Evolutionary conservation across 2,329 filamentous ascomycete genomes (phyloP).

Genomic region (Knufia fluminis): DNA sequence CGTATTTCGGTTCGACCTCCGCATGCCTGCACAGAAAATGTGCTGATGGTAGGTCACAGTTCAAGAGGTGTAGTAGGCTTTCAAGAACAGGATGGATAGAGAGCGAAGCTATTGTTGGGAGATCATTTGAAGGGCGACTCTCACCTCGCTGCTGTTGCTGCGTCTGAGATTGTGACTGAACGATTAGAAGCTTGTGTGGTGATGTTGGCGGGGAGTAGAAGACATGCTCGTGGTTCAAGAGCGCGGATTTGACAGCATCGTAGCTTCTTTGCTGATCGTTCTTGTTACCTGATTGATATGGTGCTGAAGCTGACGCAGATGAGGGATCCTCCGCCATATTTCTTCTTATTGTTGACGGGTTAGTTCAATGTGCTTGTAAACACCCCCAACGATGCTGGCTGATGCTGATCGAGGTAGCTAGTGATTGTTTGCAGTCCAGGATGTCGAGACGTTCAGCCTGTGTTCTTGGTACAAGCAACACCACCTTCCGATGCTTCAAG

Average conservation of each 20-base stretch:
- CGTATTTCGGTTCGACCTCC: constrained; percentile 39
- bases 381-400: not conserved
- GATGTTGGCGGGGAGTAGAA: constrained; percentile 9
- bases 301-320: not conserved
- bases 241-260: not conserved
- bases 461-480: not conserved
- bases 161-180: not conserved
- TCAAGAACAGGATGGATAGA: constrained; percentile 41
- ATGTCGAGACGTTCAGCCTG: not conserved
- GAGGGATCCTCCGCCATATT: not conserved
- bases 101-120: constrained; percentile 19
- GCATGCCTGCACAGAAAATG: constrained; percentile 47
- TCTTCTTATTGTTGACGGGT: too few species aligned
- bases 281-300: not conserved
- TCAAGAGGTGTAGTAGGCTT: constrained; percentile 43
- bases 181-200: constrained; percentile 1
- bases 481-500: not conserved
- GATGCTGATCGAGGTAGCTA: not conserved
- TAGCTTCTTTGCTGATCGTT: not conserved
- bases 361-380: not conserved
- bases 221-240: constrained; percentile 4
- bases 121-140: not conserved
- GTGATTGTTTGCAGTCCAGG: not conserved
- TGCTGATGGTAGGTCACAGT: constrained; percentile 41
- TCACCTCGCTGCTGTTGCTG: too few species aligned